Conservation (phyloP, 2,329 filamentous ascomycete species). For the Colletotrichum sp. region DNA sequence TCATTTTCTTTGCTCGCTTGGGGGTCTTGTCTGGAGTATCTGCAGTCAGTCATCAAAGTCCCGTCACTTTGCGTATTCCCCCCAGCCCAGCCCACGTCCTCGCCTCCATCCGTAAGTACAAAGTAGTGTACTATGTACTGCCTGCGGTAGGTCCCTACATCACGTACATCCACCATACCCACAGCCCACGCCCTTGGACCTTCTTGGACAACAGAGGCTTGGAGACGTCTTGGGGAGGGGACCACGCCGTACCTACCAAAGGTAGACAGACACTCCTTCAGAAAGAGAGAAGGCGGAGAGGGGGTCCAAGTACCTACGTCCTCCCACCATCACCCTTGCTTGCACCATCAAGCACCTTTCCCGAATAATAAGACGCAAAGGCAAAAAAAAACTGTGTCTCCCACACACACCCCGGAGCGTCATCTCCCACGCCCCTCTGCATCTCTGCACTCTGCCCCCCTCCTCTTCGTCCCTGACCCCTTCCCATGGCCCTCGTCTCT, state of each 20-base stretch:
- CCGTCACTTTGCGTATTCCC: neutral
- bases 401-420: conserved; percentile 2
- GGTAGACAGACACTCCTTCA: neutral
- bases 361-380: conserved; percentile 18
- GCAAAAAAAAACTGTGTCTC: conserved; percentile 7
- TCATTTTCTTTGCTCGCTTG: neutral
- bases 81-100: neutral
- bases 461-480: neutral
- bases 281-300: neutral
- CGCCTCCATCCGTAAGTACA: neutral
- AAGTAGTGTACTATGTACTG: neutral
- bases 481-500: neutral
- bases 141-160: neutral
- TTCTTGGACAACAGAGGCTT: neutral
- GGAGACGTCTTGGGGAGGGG: neutral
- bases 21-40: neutral
- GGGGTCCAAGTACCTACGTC: neutral
- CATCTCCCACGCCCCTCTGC: conserved; percentile 19
- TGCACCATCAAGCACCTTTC: conserved; percentile 13
- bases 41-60: neutral
- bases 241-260: neutral
- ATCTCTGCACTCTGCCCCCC: conserved; percentile 5
- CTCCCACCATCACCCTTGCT: conserved; percentile 18
- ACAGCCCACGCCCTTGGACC: neutral
- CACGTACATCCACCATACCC: neutral